Evolutionary conservation across 2,329 filamentous ascomycete genomes (phyloP).

Genomic region (Fusarium hainanense): DNA sequence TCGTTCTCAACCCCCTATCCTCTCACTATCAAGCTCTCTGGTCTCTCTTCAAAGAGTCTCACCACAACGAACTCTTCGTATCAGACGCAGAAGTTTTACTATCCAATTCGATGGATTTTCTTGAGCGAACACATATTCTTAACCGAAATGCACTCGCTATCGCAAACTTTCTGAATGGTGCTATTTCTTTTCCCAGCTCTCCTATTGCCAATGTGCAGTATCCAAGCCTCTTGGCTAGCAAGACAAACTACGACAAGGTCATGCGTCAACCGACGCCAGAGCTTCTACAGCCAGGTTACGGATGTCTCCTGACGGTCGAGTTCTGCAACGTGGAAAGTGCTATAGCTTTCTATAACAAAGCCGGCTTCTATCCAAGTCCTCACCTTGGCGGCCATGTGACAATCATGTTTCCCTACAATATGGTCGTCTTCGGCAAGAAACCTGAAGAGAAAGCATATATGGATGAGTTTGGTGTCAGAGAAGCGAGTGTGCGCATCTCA

Average conservation of each 20-base stretch:
- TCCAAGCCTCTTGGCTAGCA: conserved; percentile 53
- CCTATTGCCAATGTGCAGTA: conserved; percentile 58
- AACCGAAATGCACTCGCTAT: conserved; percentile 60
- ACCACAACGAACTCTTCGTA: conserved; percentile 59
- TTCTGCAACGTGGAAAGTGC: conserved; percentile 57
- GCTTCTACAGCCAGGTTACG: conserved; percentile 63
- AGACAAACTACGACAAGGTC: conserved; percentile 50
- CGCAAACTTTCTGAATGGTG: conserved; percentile 52
- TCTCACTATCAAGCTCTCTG: conserved; percentile 53
- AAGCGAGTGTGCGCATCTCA: conserved; percentile 58
- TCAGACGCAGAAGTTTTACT: conserved; percentile 60
- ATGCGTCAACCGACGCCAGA: conserved; percentile 55
- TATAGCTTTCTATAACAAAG: conserved; percentile 60
- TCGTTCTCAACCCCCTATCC: conserved; percentile 61
- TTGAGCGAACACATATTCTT: conserved; percentile 52
- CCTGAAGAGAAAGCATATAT: conserved; percentile 53
- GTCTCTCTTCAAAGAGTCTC: conserved; percentile 43
- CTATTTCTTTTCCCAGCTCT: conserved; percentile 45
- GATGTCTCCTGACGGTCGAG: conserved; percentile 65
- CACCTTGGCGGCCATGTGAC: conserved; percentile 66
- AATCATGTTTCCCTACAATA: conserved; percentile 60
- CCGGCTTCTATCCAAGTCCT: conserved; percentile 62
- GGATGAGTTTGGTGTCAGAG: conserved; percentile 52
- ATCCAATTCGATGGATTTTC: conserved; percentile 58
- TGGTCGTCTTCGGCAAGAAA: conserved; percentile 56